phyloP scores from a whole-genome alignment of 208 protist species.

The Crithidia acanthocephali region DNA sequence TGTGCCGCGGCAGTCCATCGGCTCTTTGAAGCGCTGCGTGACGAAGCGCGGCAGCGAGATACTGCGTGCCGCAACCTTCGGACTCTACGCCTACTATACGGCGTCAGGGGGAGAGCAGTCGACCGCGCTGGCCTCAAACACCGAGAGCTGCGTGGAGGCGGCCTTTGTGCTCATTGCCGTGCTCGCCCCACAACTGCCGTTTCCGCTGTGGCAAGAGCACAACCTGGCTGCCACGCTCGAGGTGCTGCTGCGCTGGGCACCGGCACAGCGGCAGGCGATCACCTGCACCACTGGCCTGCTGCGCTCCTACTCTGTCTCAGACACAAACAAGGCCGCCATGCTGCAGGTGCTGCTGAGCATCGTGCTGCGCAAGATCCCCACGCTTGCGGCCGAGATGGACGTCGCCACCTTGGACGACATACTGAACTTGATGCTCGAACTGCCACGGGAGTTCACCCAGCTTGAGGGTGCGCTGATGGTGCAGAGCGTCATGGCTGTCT shows the following conservation, averaged over 20 bases:
- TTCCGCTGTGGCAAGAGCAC: conserved; percentile 54
- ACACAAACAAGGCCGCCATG: conserved; percentile 27
- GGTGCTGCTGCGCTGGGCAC: conserved; percentile 62
- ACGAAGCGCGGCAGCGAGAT: conserved; percentile 29
- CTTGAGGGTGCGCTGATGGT: conserved; percentile 32
- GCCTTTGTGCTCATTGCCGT: conserved; percentile 41
- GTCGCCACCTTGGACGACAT: conserved; percentile 49
- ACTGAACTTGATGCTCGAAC: conserved; percentile 40
- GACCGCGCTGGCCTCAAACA: conserved; percentile 24
- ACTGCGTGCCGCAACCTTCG: conserved; percentile 44
- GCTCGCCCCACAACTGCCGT: conserved; percentile 39
- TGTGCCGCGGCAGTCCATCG: conserved; percentile 56
- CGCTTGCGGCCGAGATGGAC: conserved; percentile 33
- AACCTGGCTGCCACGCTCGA: conserved; percentile 54
- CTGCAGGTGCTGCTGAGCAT: conserved; percentile 37
- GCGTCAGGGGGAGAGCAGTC: conserved; percentile 44
- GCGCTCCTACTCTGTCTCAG: conserved; percentile 29
- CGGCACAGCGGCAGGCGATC: conserved; percentile 46
- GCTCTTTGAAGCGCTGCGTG: conserved; percentile 35
- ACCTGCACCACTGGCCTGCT: conserved; percentile 42
- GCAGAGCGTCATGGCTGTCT: conserved; percentile 40
- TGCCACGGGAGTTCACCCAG: conserved; percentile 52
- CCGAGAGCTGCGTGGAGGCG: conserved; percentile 40
- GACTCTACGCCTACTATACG: conserved; percentile 66
- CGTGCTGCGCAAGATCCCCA: conserved; percentile 28